Evolutionary conservation across 208 protist species (phyloP).

Genomic region (Trypanosoma conorhini): DNA sequence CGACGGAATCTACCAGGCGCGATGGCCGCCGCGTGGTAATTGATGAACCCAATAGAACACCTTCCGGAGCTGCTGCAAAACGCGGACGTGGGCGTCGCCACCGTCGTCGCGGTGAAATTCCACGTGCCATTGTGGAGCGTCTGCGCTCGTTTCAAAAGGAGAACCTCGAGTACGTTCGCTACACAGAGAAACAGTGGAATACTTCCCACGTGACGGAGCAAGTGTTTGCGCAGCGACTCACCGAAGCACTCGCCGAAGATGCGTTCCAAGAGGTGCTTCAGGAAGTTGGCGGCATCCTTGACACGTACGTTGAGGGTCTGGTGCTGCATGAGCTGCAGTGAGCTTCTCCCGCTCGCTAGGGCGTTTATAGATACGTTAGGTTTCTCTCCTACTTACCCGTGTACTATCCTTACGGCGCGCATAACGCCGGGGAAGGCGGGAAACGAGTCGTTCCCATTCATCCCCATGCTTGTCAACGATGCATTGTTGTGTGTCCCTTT

Average conservation of each 20-base stretch:
- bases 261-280: constrained; percentile 72
- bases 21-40: constrained; percentile 8
- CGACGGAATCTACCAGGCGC: not conserved
- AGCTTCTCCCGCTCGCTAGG: not conserved
- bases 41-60: not conserved
- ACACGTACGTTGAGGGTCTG: constrained; percentile 87
- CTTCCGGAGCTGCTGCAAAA: not conserved
- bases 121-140: constrained; percentile 64
- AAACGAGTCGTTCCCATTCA: not conserved
- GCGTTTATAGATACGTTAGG: not conserved
- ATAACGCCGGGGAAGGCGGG: not conserved
- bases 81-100: not conserved
- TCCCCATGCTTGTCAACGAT: not conserved
- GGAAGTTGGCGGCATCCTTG: constrained; percentile 78
- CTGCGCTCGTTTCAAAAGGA: constrained; percentile 66
- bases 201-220: constrained; percentile 79
- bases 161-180: constrained; percentile 77
- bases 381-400: not conserved
- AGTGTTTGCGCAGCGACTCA: constrained; percentile 82
- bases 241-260: constrained; percentile 66
- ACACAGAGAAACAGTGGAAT: constrained; percentile 87
- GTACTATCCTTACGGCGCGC: not conserved
- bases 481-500: not conserved
- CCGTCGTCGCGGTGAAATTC: constrained; percentile 51
- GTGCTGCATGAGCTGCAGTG: constrained; percentile 84